These are phyloP conservation scores for Peterozyma xylosa DNA, from an alignment of 805 yeast genomes.

Conservation along the genomic window DNA sequence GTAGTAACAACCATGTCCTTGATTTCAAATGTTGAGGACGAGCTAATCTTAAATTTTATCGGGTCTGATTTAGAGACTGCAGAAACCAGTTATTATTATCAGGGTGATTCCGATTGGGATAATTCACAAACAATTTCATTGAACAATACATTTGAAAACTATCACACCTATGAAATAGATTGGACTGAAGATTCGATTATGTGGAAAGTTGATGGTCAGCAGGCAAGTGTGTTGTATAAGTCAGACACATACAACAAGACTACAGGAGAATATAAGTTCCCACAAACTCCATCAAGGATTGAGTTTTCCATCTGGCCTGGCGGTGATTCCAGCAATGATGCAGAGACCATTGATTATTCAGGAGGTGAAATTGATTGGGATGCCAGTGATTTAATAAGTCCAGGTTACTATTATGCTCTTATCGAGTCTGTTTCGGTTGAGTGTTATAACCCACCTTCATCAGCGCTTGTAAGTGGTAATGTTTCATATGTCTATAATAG, in stretches of 20 bases:
- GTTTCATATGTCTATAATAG: constrained; percentile 47
- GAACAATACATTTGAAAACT: constrained; percentile 53
- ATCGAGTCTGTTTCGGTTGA: constrained; percentile 52
- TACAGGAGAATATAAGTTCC: constrained; percentile 44
- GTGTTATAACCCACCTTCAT: constrained; percentile 68
- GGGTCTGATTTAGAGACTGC: constrained; percentile 64
- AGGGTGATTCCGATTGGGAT: constrained; percentile 64
- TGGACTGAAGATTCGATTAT: constrained; percentile 68
- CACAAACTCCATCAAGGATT: constrained; percentile 70
- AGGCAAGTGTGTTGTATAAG: constrained; percentile 57
- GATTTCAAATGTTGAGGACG: constrained; percentile 82
- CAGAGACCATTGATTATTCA: constrained; percentile 75
- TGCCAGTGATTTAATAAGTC: constrained; percentile 58
- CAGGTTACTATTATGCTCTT: constrained; percentile 77
- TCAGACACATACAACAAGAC: constrained; percentile 60
- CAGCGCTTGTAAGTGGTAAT: constrained; percentile 35
- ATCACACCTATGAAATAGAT: constrained; percentile 70
- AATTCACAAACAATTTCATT: constrained; percentile 41
- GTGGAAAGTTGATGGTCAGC: constrained; percentile 70
- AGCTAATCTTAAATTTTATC: constrained; percentile 81
- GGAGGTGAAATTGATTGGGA: constrained; percentile 88
- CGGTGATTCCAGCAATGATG: constrained; percentile 45
- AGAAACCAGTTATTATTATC: constrained; percentile 76
- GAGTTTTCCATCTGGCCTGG: constrained; percentile 78
- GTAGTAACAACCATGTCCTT: constrained; percentile 79